Evolutionary conservation across 192 early-diverging fungal species (phyloP), one percentile per base, ranked within the genome.

Genomic region (Backusella psychrophila): DNA sequence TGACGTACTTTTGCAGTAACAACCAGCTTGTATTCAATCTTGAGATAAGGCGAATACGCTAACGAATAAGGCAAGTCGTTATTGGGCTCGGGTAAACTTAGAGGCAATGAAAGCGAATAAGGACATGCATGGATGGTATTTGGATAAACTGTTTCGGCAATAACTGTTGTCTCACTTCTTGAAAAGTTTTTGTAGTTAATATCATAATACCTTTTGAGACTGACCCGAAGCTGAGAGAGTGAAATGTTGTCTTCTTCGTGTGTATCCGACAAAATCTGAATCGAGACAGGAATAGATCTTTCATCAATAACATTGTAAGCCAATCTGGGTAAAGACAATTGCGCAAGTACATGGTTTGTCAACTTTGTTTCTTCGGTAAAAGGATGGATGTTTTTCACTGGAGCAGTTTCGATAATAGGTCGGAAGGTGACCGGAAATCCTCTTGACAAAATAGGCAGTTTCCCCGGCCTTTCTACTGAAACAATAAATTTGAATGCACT

Each of bases 321-420:
- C 5, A 72, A 29, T 72, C 41, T 52, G 9, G 70, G 70, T 34
- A 72, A 9, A 9, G 70, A 44, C 11, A 72, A 9, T 14, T 42
- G 17, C 0, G 44, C 26, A 15, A 26, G 6, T 6, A 52, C 29
- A 52, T 49, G 39, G n/a, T 31, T 44, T 21, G 70, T 29, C 14
- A 72, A 8, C 42, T 52, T 72, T 19, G 39, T 19, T 26, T 31
- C 70, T 52, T 72, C 70, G 9, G 42, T 72, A 72, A 36, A 68
- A 33, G 4, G 17, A n/a, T 44, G 17, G 2, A 11, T 52, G 1
- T 39, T 6, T 49, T 46, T 38, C 14, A 72, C 26, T 33, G 41
- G 39, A 23, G 29, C 23, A 19, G 44, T 72, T 52, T 72, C 70
- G 17, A 52, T 49, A 26, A 72, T 49, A 6, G 70, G 42, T 49